phyloP scores from a whole-genome alignment of 2,329 filamentous ascomycete genomes.

The Bertia moriformis region DNA sequence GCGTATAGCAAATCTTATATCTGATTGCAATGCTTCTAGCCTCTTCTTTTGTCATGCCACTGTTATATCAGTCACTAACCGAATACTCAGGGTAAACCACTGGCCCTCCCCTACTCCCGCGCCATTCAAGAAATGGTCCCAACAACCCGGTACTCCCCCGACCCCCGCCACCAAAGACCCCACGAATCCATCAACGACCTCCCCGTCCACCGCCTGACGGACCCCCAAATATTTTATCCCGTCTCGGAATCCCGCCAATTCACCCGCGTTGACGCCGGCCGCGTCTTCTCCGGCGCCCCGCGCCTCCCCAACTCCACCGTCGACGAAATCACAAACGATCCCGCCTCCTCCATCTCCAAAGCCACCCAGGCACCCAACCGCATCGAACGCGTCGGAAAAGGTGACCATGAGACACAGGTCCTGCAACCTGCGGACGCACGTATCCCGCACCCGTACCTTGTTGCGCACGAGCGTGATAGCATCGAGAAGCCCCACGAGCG shows the following conservation, averaged over 20 bases:
- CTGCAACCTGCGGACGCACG: conserved; percentile 47
- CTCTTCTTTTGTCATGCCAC: neutral
- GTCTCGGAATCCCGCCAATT: conserved; percentile 10
- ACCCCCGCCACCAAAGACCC: neutral
- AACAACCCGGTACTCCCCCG: conserved; percentile 16
- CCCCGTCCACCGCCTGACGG: conserved; percentile 8
- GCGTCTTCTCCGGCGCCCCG: conserved; percentile 17
- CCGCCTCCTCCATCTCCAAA: neutral
- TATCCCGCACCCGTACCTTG: conserved; percentile 47
- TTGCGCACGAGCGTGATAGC: conserved; percentile 29
- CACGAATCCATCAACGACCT: conserved; percentile 7
- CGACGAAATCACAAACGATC: conserved; percentile 11
- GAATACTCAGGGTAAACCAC: neutral
- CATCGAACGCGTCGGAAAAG: conserved; percentile 25
- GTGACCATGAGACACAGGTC: conserved; percentile 24
- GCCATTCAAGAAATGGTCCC: neutral
- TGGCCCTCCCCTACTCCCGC: neutral
- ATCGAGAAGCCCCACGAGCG: conserved; percentile 17
- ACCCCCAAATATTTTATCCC: conserved; percentile 9
- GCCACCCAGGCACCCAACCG: conserved; percentile 12
- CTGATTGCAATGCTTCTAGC: neutral
- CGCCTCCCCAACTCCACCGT: conserved; percentile 17
- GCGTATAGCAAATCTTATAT: conserved; percentile 6
- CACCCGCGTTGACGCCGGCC: conserved; percentile 9
- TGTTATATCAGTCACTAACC: neutral